Percentiles rank a stretch among this genome's conserved stretches.
Conservation (phyloP, 2,329 filamentous ascomycete species). For the Clonostachys byssicola region DNA sequence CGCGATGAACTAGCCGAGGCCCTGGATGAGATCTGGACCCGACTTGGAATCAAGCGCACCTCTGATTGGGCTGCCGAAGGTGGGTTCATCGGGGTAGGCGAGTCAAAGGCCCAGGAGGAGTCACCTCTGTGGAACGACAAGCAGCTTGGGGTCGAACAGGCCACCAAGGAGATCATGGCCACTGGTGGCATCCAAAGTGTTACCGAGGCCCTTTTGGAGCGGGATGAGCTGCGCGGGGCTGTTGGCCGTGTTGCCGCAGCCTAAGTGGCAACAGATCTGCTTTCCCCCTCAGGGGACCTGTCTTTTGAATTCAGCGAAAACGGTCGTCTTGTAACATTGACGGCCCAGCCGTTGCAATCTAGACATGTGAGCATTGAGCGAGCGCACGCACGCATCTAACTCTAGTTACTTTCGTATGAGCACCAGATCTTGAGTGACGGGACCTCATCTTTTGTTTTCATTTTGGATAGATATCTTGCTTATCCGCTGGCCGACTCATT, state of each 20-base stretch:
- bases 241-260: constrained; percentile 18
- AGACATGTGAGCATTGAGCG: too few species aligned
- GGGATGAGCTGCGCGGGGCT: constrained; percentile 32
- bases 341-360: too few species aligned
- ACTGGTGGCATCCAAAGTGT: constrained; percentile 33
- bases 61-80: constrained; percentile 88
- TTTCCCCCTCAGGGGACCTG: neutral
- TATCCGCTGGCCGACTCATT: neutral
- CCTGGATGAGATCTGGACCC: constrained; percentile 81
- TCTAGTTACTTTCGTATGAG: too few species aligned
- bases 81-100: constrained; percentile 91
- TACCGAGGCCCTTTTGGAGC: constrained; percentile 56
- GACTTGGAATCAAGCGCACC: constrained; percentile 87
- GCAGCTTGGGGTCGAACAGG: constrained; percentile 75
- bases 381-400: too few species aligned
- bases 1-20: constrained; percentile 82
- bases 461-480: neutral
- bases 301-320: too few species aligned
- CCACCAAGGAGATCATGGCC: constrained; percentile 56
- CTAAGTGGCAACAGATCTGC: neutral
- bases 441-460: neutral
- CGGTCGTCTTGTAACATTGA: too few species aligned
- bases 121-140: constrained; percentile 86
- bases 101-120: constrained; percentile 50
- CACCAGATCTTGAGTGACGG: too few species aligned